A percentile compares a stretch with the other conserved stretches of the same genome.
Evolutionary conservation across 495 filamentous ascomycete species (phyloP).

Genomic region (Talaromyces thailandensis): DNA sequence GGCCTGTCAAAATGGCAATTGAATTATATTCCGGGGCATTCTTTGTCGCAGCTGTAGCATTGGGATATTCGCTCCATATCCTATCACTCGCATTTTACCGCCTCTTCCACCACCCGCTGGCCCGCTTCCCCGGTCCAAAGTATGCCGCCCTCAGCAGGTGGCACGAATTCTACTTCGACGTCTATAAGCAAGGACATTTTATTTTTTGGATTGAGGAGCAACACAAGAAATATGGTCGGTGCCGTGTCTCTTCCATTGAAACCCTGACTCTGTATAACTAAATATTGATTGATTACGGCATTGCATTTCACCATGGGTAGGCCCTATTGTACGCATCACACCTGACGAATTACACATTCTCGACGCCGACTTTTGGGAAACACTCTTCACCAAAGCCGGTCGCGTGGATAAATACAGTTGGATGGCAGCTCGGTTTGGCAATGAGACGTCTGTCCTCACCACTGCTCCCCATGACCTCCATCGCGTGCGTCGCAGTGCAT

Average conservation of each 20-base stretch:
- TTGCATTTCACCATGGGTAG: slow-evolving; percentile 14
- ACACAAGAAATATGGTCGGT: slow-evolving; percentile 29
- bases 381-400: slow-evolving; percentile 19
- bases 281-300: background rate
- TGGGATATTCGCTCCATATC: background rate
- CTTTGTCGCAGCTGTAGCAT: background rate
- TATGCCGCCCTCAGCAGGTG: slow-evolving; percentile 26
- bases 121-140: slow-evolving; percentile 6
- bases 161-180: slow-evolving; percentile 7
- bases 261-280: background rate
- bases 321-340: slow-evolving; percentile 44
- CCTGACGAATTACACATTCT: slow-evolving; percentile 40
- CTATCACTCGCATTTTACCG: slow-evolving; percentile 6
- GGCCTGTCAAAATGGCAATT: background rate
- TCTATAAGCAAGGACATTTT: slow-evolving; percentile 12
- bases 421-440: background rate
- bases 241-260: background rate
- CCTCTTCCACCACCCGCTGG: slow-evolving; percentile 6
- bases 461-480: slow-evolving; percentile 22
- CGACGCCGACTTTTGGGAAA: slow-evolving; percentile 24
- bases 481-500: slow-evolving; percentile 17
- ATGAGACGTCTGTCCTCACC: slow-evolving; percentile 23
- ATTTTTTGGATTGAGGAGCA: slow-evolving; percentile 24
- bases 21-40: background rate
- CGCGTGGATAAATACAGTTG: slow-evolving; percentile 18